Base-by-base conservation (phyloP, 2,329 filamentous ascomycete genomes). In the Falciphora oryzae region DNA sequence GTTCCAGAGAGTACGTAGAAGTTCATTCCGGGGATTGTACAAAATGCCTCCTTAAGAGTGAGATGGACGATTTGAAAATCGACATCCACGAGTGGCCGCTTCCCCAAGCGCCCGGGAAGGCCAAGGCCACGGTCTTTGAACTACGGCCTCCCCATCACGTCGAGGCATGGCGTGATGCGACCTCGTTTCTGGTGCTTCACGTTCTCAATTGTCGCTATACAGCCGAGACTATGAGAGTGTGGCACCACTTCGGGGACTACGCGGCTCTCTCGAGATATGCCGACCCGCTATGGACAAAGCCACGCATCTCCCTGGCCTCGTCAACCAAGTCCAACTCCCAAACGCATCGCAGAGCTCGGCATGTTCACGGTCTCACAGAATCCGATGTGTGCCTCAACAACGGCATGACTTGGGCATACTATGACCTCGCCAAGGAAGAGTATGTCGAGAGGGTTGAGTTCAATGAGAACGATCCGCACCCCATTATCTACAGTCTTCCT, bases 81-180 rank as follows among this genome's bases (percentile, higher is more conserved):
- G 0, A 57, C 0, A 70, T 84, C 11, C 76, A 85, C 67, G 85
- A 89, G 69, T 87, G 83, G 83, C 85, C 85, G 0, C 73, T 88
- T 0, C 80, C 84, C 0, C 35, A 57, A 0, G 22, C 75, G 0
- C 0, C 58, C 0, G 7, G 66, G 0, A 32, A 75, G 14, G 75
- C 76, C 0, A 80, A 82, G 65, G 75, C 81, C 0, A 76, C 78
- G 0, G 75, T 87, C 0, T 88, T 88, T 62, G 85, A 88, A 67
- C 72, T 87, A 0, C 63, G 68, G 0, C 66, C 78, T 0, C 84
- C 84, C 0, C 5, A 28, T 0, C 32, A 69, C 0, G 81, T 84
- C 44, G 69, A 69, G 0, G 60, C 68, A 1, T 88, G 85, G 85
- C 75, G 85, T 22, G 80, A 86, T 65, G 67, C 70, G 1, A 83